Percentiles rank a stretch among this genome's conserved stretches.
These are phyloP conservation scores for Jimgerdemannia flammicorona DNA, from an alignment of 192 early-diverging fungal genomes.

Conservation along the genomic window DNA sequence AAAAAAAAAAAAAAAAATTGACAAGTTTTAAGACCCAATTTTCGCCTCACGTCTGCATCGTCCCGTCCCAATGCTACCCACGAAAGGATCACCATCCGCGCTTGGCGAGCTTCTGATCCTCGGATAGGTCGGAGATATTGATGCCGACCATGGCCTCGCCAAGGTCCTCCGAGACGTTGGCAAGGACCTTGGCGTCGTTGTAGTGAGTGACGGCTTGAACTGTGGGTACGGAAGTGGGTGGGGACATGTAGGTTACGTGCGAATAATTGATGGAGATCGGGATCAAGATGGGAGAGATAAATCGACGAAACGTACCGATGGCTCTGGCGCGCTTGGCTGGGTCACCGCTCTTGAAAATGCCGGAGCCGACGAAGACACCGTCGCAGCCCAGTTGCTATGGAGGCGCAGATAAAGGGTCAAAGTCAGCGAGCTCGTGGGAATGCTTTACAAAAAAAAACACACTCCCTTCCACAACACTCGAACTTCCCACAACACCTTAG, in stretches of 20 bases:
- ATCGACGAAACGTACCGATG: slow-evolving; percentile 46
- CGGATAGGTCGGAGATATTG: slow-evolving; percentile 68
- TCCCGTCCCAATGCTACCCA: no score
- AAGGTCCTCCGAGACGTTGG: slow-evolving; percentile 84
- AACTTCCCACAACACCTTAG: no score
- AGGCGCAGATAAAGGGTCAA: no score
- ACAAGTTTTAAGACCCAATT: no score
- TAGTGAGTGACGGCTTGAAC: slow-evolving; percentile 97
- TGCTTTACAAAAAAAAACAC: neutral
- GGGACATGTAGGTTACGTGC: no score
- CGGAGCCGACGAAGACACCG: slow-evolving; percentile 97
- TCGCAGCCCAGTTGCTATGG: slow-evolving; percentile 87
- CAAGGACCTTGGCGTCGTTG: slow-evolving; percentile 84
- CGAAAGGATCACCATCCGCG: slow-evolving; percentile 72
- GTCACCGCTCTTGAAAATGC: slow-evolving; percentile 95
- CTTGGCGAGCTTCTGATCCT: slow-evolving; percentile 52
- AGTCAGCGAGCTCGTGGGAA: no score
- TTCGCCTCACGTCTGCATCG: no score
- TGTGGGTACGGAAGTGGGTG: slow-evolving; percentile 8
- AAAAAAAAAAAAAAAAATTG: no score
- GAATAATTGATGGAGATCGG: no score
- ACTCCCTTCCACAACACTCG: no score
- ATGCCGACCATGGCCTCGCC: slow-evolving; percentile 99
- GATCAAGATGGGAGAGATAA: no score
- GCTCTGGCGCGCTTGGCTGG: slow-evolving; percentile 93